A percentile compares a stretch with the other conserved stretches of the same genome.
These are phyloP conservation scores for Nigrospora sphaerica DNA, from an alignment of 2,329 filamentous ascomycete genomes.

Conservation along the genomic window DNA sequence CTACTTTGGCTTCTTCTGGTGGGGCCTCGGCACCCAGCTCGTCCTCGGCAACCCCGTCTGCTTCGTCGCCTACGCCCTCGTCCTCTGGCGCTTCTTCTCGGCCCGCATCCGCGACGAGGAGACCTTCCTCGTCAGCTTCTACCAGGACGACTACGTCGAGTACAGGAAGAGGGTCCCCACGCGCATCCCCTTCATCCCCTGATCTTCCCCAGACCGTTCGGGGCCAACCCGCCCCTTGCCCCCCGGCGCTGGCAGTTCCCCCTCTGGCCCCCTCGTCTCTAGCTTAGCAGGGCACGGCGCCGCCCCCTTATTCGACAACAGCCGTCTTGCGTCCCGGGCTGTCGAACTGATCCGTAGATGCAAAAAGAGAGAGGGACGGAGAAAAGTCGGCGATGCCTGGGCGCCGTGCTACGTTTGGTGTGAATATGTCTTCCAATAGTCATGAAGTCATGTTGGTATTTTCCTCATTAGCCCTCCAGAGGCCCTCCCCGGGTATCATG, in stretches of 20 bases:
- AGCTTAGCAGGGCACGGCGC: too few species aligned
- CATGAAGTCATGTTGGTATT: too few species aligned
- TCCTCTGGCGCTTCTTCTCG: slow-evolving; percentile 83
- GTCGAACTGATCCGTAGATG: too few species aligned
- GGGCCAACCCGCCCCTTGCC: not conserved
- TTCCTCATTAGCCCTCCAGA: too few species aligned
- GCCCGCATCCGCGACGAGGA: slow-evolving; percentile 73
- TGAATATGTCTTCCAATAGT: too few species aligned
- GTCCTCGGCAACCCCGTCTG: slow-evolving; percentile 80
- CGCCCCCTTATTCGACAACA: too few species aligned
- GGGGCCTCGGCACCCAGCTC: slow-evolving; percentile 90
- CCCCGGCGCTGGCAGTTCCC: not conserved
- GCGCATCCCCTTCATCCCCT: slow-evolving; percentile 69
- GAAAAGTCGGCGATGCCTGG: too few species aligned
- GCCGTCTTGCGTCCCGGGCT: too few species aligned
- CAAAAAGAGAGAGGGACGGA: too few species aligned
- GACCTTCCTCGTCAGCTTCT: slow-evolving; percentile 68
- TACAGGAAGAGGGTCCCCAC: slow-evolving; percentile 68
- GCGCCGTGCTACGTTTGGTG: too few species aligned
- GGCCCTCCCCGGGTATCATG: too few species aligned
- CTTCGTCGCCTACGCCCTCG: slow-evolving; percentile 62
- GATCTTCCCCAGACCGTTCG: not conserved
- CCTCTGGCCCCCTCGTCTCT: too few species aligned
- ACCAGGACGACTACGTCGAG: slow-evolving; percentile 70
- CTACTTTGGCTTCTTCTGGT: slow-evolving; percentile 99